phyloP scores from a whole-genome alignment of 305 asterid species.

The Fraxinus nigra region DNA sequence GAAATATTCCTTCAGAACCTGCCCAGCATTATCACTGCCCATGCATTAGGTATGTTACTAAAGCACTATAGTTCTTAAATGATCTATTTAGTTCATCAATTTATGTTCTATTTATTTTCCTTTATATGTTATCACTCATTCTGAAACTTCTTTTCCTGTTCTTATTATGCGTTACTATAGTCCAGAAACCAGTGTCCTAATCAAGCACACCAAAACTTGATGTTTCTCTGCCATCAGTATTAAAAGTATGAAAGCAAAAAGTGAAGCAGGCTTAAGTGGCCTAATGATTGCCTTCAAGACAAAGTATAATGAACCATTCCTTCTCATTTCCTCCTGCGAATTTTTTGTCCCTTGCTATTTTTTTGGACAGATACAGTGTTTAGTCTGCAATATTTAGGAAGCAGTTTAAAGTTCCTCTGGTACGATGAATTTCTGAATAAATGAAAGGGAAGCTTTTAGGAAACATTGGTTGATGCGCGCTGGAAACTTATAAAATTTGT shows the following conservation, averaged over 20 bases:
- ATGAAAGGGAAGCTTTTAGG: neutral
- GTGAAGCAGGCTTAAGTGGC: slow-evolving; percentile 17
- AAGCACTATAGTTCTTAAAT: neutral
- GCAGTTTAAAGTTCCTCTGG: neutral
- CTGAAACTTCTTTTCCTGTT: neutral
- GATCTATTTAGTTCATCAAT: neutral
- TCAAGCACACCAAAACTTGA: neutral
- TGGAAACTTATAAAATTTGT: neutral
- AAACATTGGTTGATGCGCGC: neutral
- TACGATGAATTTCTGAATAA: neutral
- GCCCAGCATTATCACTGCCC: slow-evolving; percentile 91
- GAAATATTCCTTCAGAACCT: slow-evolving; percentile 97
- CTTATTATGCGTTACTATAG: neutral
- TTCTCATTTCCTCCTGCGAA: neutral
- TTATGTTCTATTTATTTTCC: neutral
- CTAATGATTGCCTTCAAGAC: neutral
- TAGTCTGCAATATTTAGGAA: neutral
- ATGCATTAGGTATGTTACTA: slow-evolving; percentile 65
- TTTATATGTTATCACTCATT: neutral
- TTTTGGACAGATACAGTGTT: neutral
- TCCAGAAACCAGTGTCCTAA: neutral
- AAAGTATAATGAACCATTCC: neutral
- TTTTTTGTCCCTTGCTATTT: neutral
- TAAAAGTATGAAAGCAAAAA: neutral
- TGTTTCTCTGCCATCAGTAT: slow-evolving; percentile 4